phyloP scores from a whole-genome alignment of 169 alveolate genomes.

The Plasmodium vinckei region DNA sequence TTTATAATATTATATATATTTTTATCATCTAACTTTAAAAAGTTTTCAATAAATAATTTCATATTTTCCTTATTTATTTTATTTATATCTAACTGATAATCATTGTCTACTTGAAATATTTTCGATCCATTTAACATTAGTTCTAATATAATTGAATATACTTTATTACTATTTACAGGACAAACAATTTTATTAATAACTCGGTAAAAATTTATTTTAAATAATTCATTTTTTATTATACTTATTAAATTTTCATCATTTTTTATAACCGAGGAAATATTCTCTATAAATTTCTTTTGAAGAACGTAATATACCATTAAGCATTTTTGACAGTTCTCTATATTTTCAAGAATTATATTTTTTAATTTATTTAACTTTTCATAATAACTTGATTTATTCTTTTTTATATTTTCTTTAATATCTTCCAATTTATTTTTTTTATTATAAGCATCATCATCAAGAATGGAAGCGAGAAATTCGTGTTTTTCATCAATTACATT shows the following conservation, averaged over 20 bases:
- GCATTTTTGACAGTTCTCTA: constrained; percentile 59
- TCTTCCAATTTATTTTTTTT: constrained; percentile 12
- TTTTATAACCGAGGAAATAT: constrained; percentile 12
- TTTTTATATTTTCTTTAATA: constrained; percentile 2
- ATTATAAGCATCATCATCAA: constrained; percentile 11
- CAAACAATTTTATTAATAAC: constrained; percentile 44
- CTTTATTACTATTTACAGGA: constrained; percentile 19
- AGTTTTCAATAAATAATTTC: constrained; percentile 29
- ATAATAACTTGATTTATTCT: constrained; percentile 12
- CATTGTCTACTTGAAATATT: constrained; percentile 38
- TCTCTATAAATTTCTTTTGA: constrained; percentile 54
- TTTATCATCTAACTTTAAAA: constrained; percentile 31
- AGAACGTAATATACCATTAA: constrained; percentile 55
- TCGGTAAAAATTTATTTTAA: constrained; percentile 40
- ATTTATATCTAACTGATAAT: constrained; percentile 36
- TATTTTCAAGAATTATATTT: constrained; percentile 36
- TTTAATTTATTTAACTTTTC: constrained; percentile 22
- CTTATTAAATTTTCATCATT: constrained; percentile 37
- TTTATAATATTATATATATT: constrained; percentile 46
- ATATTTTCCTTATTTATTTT: constrained; percentile 38
- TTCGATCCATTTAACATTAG: constrained; percentile 59
- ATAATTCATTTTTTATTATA: constrained; percentile 50
- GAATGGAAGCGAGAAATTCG: constrained; percentile 34
- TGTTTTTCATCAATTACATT: constrained; percentile 26
- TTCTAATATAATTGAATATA: constrained; percentile 48